Base-by-base conservation (phyloP, 1,284 basidiomycete genomes). In the Sanghuangporus weigelae region DNA sequence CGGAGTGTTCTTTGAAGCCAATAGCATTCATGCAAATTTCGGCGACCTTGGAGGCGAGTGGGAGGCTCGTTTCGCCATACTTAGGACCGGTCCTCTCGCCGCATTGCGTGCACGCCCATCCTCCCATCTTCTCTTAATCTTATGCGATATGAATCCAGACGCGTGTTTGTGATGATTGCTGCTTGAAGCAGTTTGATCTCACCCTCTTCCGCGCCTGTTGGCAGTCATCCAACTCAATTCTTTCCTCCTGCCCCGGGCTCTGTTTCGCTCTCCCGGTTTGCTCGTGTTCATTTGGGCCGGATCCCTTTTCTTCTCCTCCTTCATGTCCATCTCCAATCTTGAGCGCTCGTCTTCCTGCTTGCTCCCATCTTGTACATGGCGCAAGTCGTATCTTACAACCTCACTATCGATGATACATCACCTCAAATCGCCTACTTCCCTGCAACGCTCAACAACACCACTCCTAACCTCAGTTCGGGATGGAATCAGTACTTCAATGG, bases 321-420 rank as follows among this genome's bases (percentile, higher is more conserved):
- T 40, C 57, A 65, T 62, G 64, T 58, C 60, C 55, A 63, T 61
- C 57, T 59, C 53, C 53, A 53, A 31, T 61, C 39, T 60, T 61
- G 51, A 54, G 59, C 46, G 51, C 63, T 36, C 39, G 44, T 58
- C 57, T 55, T 48, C 44, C 58, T 39, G 21, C 44, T 46, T 46
- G 59, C 59, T 57, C 42, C 38, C 35, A 19, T 31, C 53, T 50
- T 55, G 44, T 59, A 36, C 64, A 65, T 65, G 64, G 64, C 64
- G 35, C 46, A 58, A 56, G 44, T 42, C 26, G 55, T 55, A 62
- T 51, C 60, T 10, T 77, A 83, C 69, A 76, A 78, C 68, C 76
- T 90, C 74, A 72, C 75, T 63, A 76, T 91, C 71, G 82, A 87
- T 73, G 84, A 90, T 71, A 83, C 83, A 58, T 89, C 88, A 39